Evolutionary conservation across 768 basidiomycete species (phyloP), one percentile per base, ranked within the genome.

Genomic region (Serendipita sp.): DNA sequence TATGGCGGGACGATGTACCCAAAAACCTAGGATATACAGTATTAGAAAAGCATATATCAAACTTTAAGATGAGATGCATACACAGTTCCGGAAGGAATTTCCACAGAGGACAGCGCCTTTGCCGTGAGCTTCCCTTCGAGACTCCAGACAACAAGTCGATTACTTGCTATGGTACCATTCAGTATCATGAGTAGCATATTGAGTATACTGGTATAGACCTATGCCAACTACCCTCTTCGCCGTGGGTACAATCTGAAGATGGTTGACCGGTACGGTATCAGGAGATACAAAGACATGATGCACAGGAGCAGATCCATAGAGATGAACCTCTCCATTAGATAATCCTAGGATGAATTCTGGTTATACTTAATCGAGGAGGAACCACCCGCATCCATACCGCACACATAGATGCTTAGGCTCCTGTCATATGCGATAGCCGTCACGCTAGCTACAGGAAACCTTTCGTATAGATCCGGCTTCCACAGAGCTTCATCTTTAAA

Each of bases 241-340:
- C n/a, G 56, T 37, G 16, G 56, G 35, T n/a, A 30, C 18, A 30
- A 60, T 60, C 28, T 60, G 56, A 30, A 60, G 16, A 32, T 60
- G 56, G 16, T 10, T 28, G 16, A 60, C 35, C 28, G 30, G 30
- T 11, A 11, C 10, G 4, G 28, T 30, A 8, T 60, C 28, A 28
- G 18, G 18, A 30, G 37, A 24, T 11, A 10, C 16, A n/a, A 60
- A 60, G 28, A 28, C 56, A 37, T 28, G 35, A n/a, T 60, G 56
- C 11, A 60, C 56, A 10, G 56, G 24, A 4, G 56, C 24, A 8
- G 28, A 16, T n/a, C 56, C 56, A 60, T 60, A 60, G 3, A 60
- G 56, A 60, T 60, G 56, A 60, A 60, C 16, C n/a, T 60, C 56
- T 8, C 56, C 56, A n/a, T 60, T 60, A 10, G 24, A n/a, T 28